phyloP scores from a whole-genome alignment of 306 rosid species.

The Ziziphus jujuba region DNA sequence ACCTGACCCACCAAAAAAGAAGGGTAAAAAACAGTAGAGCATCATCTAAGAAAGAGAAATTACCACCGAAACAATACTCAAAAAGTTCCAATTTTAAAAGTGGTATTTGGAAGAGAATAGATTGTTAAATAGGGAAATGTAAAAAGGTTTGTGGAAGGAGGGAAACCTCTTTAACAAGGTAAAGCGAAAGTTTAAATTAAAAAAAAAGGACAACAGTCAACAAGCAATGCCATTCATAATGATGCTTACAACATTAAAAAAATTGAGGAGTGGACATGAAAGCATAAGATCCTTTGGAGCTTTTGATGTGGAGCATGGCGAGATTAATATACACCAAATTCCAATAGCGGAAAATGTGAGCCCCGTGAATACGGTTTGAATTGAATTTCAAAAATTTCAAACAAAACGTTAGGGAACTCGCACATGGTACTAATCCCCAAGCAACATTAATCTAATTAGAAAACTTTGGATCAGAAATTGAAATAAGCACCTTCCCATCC shows the following conservation, averaged over 20 bases:
- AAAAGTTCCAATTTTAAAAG: not conserved
- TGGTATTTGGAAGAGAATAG: not conserved
- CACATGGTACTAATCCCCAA: slow-evolving; percentile 39
- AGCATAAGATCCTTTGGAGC: not conserved
- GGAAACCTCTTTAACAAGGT: not conserved
- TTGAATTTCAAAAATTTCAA: slow-evolving; percentile 22
- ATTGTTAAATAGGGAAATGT: not conserved
- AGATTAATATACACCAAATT: not conserved
- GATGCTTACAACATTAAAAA: not conserved
- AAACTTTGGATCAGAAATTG: slow-evolving; percentile 11
- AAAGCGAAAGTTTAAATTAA: not conserved
- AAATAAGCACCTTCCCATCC: not conserved
- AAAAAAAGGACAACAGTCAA: slow-evolving; percentile 3
- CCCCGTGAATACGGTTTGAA: slow-evolving; percentile 5
- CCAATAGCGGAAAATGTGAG: slow-evolving; percentile 26
- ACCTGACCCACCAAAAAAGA: slow-evolving; percentile 16
- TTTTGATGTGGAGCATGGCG: slow-evolving; percentile 18
- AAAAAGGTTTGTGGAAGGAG: not conserved
- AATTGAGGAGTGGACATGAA: not conserved
- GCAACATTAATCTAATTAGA: slow-evolving; percentile 22
- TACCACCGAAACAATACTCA: slow-evolving; percentile 6
- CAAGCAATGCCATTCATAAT: not conserved
- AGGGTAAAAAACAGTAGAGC: not conserved
- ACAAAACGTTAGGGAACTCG: slow-evolving; percentile 12
- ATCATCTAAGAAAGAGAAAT: not conserved